Conservation (phyloP, 2,329 filamentous ascomycete genomes). For the Cadophora sp. region DNA sequence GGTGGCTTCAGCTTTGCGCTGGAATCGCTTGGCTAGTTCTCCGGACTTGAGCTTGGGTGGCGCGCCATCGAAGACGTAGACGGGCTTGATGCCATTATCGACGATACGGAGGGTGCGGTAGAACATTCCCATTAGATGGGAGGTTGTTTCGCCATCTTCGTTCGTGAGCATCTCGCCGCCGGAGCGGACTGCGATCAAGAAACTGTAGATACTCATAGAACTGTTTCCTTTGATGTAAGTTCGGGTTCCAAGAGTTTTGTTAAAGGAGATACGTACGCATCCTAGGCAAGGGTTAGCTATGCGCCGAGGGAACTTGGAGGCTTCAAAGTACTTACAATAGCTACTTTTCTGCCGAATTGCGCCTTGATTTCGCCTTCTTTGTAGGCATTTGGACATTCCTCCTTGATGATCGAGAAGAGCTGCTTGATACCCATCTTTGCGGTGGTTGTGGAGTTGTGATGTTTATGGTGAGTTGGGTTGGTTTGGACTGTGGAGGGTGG, state of each 20-base stretch:
- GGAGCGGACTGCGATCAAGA: slow-evolving; percentile 95
- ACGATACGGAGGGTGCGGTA: slow-evolving; percentile 98
- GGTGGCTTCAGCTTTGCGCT: slow-evolving; percentile 90
- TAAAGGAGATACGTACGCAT: slow-evolving; percentile 54
- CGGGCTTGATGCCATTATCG: slow-evolving; percentile 97
- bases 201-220: slow-evolving; percentile 99
- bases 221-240: slow-evolving; percentile 50
- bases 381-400: slow-evolving; percentile 93
- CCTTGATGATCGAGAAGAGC: slow-evolving; percentile 82
- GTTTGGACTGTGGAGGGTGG: slow-evolving; percentile 2
- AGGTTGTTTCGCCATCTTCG: slow-evolving; percentile 95
- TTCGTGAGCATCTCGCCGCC: slow-evolving; percentile 96
- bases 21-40: slow-evolving; percentile 93
- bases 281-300: slow-evolving; percentile 49
- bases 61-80: slow-evolving; percentile 97
- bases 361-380: slow-evolving; percentile 99
- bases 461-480: slow-evolving; percentile 20
- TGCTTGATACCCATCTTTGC: slow-evolving; percentile 71
- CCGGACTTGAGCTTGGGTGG: slow-evolving; percentile 98
- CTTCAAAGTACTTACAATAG: slow-evolving; percentile 73
- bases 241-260: not conserved
- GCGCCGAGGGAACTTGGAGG: slow-evolving; percentile 14
- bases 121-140: slow-evolving; percentile 99
- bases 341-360: slow-evolving; percentile 97
- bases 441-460: slow-evolving; percentile 17